A percentile compares a stretch with the other conserved stretches of the same genome.
Conservation (phyloP, 305 asterid genomes). For the Solanum hybrid region DNA sequence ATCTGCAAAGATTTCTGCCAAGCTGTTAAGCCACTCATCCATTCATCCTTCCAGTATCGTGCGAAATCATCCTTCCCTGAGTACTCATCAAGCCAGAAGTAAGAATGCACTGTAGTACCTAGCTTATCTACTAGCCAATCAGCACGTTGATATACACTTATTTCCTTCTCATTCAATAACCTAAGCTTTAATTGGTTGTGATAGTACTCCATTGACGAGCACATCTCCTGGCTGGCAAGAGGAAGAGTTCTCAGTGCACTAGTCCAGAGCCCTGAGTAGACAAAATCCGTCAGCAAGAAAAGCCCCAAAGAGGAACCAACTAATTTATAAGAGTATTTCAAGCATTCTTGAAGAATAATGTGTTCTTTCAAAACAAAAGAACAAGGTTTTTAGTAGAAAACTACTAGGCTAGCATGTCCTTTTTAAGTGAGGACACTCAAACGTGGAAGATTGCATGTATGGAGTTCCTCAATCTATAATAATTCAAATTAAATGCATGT, state of each 20-base stretch:
- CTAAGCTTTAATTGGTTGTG: slow-evolving; percentile 75
- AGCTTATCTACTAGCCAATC: slow-evolving; percentile 91
- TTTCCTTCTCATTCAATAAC: slow-evolving; percentile 57
- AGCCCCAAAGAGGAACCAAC: not conserved
- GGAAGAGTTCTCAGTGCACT: slow-evolving; percentile 56
- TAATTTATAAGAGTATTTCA: not conserved
- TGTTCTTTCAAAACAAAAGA: not conserved
- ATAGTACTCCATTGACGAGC: slow-evolving; percentile 78
- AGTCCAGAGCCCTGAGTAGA: slow-evolving; percentile 51
- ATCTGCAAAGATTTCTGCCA: slow-evolving; percentile 64
- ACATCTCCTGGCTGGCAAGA: slow-evolving; percentile 76
- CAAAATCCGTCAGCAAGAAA: slow-evolving; percentile 15
- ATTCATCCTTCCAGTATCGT: slow-evolving; percentile 78
- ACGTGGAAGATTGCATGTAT: not conserved
- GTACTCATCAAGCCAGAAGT: slow-evolving; percentile 93
- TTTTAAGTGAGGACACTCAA: not conserved
- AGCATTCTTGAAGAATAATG: not conserved
- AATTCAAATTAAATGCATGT: not conserved
- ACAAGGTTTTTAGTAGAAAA: not conserved
- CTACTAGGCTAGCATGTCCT: not conserved
- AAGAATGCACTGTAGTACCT: slow-evolving; percentile 73
- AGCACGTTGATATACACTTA: slow-evolving; percentile 50
- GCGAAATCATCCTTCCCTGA: slow-evolving; percentile 67
- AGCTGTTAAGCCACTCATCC: slow-evolving; percentile 80
- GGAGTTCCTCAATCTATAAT: not conserved